phyloP scores from a whole-genome alignment of 2,329 filamentous ascomycete genomes.

The Cordyceps fumosorosea region DNA sequence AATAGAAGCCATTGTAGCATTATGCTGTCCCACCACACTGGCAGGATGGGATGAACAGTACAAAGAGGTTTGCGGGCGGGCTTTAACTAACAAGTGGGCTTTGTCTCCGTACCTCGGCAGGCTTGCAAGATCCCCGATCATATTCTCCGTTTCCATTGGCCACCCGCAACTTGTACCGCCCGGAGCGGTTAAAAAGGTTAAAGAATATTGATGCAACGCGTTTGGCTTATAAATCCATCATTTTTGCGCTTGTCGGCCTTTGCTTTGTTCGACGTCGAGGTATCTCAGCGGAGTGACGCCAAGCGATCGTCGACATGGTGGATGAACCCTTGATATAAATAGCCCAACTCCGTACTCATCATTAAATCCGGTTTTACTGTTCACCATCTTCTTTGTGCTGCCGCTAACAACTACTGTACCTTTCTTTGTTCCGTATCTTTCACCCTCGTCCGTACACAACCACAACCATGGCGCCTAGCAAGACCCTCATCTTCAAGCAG shows the following conservation, averaged over 20 bases:
- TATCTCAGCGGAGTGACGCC: neutral
- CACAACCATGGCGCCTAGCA: slow-evolving; percentile 48
- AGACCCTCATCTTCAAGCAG: slow-evolving; percentile 67
- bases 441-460: neutral
- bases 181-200: neutral
- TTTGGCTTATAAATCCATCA: slow-evolving; percentile 5
- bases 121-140: neutral
- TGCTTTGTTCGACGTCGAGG: neutral
- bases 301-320: neutral
- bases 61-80: no score
- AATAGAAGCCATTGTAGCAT: no score
- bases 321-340: neutral
- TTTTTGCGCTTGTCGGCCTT: neutral
- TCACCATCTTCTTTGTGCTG: neutral
- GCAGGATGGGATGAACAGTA: neutral
- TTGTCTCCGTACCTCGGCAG: neutral
- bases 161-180: neutral
- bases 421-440: neutral
- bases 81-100: neutral
- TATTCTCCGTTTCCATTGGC: neutral
- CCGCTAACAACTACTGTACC: neutral
- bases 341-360: neutral
- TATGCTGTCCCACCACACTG: neutral
- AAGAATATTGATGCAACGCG: neutral
- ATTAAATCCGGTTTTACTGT: neutral